Base-by-base conservation (phyloP, 2,329 filamentous ascomycete genomes). In the Cladosporium sp. region DNA sequence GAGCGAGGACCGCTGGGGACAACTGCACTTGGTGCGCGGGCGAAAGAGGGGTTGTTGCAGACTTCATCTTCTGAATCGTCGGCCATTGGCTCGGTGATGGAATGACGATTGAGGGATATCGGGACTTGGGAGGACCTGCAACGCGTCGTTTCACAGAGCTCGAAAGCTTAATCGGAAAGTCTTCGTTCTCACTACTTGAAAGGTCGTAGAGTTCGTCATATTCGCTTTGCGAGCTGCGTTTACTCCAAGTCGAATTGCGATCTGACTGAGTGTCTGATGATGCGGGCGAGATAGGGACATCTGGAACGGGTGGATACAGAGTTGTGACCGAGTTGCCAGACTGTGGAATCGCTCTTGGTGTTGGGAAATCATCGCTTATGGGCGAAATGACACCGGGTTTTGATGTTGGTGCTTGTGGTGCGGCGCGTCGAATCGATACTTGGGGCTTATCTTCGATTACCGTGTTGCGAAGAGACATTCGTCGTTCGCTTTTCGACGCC, bases 131-230 rank as follows among this genome's bases (percentile, higher is more conserved):
- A 30, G 54, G 53, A 50, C 55, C 52, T 19, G 47, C 56, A 2
- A 63, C 62, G 43, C 62, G 61, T 55, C 71, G 68, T 67, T 75
- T 77, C 54, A 76, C 72, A 18, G 74, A 76, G 69, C 77, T 62
- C 65, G 80, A 69, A 64, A 76, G 65, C 70, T 77, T 64, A 65
- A 78, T 63, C 62, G 73, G 61, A 61, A 83, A 66, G 62, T 71
- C 70, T 58, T 80, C 75, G 7, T 80, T 77, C 60, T 95, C 89
- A 49, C 89, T 83, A 58, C 95, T 89, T 13, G 88, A 90, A 37
- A 89, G 79, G 68, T 93, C 88, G 68, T 96, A 96, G 43, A 96
- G 73, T 61, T 95, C 89, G 68, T 95, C 88, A 61, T 92, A 92
- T 57, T 89, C 85, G 58, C 81, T 88, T 56, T 78, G 78, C 60